A percentile compares a stretch with the other conserved stretches of the same genome.
phyloP scores from a whole-genome alignment of 768 basidiomycete genomes.

The Gloeophyllum trabeum region DNA sequence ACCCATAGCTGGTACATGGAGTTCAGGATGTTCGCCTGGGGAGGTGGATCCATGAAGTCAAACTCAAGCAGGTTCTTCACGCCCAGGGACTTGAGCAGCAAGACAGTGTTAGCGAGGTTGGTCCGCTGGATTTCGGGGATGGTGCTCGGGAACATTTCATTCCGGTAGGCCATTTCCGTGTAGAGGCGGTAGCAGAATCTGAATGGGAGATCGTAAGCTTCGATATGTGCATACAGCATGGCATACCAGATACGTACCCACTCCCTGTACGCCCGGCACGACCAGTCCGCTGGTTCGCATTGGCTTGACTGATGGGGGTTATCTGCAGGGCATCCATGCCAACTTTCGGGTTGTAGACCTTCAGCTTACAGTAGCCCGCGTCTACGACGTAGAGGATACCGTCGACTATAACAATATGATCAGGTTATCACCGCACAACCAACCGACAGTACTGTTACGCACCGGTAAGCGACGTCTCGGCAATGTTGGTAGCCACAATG shows the following conservation, averaged over 20 bases:
- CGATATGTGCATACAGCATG: not conserved
- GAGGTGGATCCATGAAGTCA: constrained; percentile 99
- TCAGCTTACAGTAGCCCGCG: constrained; percentile 92
- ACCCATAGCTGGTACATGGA: constrained; percentile 99
- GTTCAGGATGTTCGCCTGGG: constrained; percentile 95
- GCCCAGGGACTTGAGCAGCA: constrained; percentile 89
- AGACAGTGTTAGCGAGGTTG: constrained; percentile 93
- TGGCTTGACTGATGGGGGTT: constrained; percentile 97
- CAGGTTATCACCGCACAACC: constrained; percentile 3
- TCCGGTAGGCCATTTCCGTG: constrained; percentile 93
- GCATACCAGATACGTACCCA: constrained; percentile 42
- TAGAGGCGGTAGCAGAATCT: constrained; percentile 95
- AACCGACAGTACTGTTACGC: constrained; percentile 5
- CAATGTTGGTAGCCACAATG: constrained; percentile 97
- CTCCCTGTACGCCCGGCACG: constrained; percentile 94
- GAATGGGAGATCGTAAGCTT: constrained; percentile 5
- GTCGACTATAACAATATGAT: constrained; percentile 49
- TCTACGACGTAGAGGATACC: constrained; percentile 97
- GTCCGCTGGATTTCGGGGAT: constrained; percentile 99
- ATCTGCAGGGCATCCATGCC: constrained; percentile 99
- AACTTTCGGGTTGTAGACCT: constrained; percentile 98
- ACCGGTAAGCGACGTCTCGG: constrained; percentile 95
- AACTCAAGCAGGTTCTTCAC: constrained; percentile 97
- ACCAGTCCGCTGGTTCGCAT: constrained; percentile 92
- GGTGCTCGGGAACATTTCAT: constrained; percentile 90